Evolutionary conservation across 148 eudicot genomes (phyloP), one percentile per base, ranked within the genome.

Genomic region (Vaccinium corymbosum): DNA sequence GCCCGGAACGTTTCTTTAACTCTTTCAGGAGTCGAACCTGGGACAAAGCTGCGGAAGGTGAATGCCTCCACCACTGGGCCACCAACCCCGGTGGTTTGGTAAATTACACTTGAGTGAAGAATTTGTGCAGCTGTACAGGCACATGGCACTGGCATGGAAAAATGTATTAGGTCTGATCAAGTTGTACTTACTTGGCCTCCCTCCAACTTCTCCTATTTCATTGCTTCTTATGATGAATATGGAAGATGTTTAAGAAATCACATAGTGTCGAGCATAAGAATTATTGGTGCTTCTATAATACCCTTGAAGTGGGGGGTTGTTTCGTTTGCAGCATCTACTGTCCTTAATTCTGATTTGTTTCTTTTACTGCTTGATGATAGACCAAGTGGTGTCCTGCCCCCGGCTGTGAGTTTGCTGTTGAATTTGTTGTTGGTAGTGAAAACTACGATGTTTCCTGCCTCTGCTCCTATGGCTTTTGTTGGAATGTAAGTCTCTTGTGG

Each of bases 311-410:
- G 73, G 14, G 29, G 25, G 49, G 56, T 81, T 42, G 48, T 14
- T 81, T 82, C 2, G 4, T 64, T 7, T 64, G 9, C 57, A 27
- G 48, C 48, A 3, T 78, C 19, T 84, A 12, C 17, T 14, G 1
- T 7, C 22, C 27, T 3, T 50, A 22, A 22, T n/a, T 42, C 73
- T 20, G 64, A 10, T 71, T 22, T 20, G 56, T 85, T 38, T 55
- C 25, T 12, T 64, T 48, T 70, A 48, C 62, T 51, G 1, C 53
- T 81, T 15, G 76, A 81, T 15, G 76, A 81, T 74, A 92, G 94
- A 85, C 86, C 61, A 93, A 93, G 80, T 93, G 94, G 94, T 93
- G 96, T 85, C 96, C 96, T 86, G 92, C 89, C 46, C 96, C 94
- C 42, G 93, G 90, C 17, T 92, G 96, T 82, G 93, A 92, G 20